phyloP scores from a whole-genome alignment of 371 early-diverging fungal species.

The Syncephalastrum racemosum region DNA sequence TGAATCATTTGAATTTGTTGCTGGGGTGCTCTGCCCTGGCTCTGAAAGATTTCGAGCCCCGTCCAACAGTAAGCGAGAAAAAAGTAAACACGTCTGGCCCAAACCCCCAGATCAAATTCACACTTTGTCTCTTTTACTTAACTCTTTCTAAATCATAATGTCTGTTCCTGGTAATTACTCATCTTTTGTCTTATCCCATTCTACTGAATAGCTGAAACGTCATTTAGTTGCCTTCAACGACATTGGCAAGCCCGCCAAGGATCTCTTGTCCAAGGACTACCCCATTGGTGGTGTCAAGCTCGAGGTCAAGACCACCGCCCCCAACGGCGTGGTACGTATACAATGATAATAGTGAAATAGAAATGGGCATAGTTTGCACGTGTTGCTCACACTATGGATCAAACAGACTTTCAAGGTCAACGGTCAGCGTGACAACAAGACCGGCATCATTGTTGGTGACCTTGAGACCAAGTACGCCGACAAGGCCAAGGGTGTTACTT shows the following conservation, averaged over 20 bases:
- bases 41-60: too few species aligned
- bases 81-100: slow-evolving; percentile 1
- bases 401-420: slow-evolving; percentile 90
- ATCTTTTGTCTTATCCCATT: too few species aligned
- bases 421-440: slow-evolving; percentile 92
- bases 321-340: slow-evolving; percentile 89
- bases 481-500: slow-evolving; percentile 87
- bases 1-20: too few species aligned
- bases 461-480: slow-evolving; percentile 95
- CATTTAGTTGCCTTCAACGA: slow-evolving; percentile 78
- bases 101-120: neutral
- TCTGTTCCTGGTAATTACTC: slow-evolving; percentile 23
- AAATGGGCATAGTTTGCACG: neutral
- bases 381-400: neutral
- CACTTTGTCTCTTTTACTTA: slow-evolving; percentile 8
- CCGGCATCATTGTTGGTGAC: slow-evolving; percentile 92
- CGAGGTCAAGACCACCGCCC: slow-evolving; percentile 94
- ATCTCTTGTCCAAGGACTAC: slow-evolving; percentile 95
- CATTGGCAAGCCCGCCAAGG: slow-evolving; percentile 93
- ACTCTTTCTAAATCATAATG: slow-evolving; percentile 11
- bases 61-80: neutral
- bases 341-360: neutral
- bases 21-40: too few species aligned
- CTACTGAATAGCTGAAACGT: too few species aligned
- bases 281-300: slow-evolving; percentile 93